Conservation (phyloP, 805 yeast genomes). For the Blastobotrys parvus region DNA sequence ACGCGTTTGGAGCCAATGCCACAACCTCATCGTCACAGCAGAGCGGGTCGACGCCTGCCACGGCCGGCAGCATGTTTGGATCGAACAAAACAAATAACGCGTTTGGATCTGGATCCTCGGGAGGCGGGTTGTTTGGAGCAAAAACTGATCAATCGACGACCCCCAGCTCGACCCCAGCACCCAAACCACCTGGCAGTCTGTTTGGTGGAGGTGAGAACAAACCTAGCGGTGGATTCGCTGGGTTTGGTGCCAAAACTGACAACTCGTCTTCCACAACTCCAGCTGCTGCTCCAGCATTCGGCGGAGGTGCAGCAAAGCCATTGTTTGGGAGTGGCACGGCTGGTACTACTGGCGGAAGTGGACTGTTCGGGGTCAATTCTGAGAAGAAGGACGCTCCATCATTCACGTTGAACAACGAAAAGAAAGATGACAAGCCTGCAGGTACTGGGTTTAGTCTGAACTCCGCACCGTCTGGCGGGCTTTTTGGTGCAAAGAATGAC, state of each 20-base stretch:
- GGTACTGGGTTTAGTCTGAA: no score
- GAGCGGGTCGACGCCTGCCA: slow-evolving; percentile 1
- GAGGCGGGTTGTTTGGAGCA: slow-evolving; percentile 8
- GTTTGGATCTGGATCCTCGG: slow-evolving; percentile 9
- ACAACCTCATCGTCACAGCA: slow-evolving; percentile 12
- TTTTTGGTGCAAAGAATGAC: slow-evolving; percentile 22
- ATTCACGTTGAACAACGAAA: no score
- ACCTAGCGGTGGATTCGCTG: slow-evolving; percentile 5
- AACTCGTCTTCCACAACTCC: slow-evolving; percentile 1
- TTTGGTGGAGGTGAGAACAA: slow-evolving; percentile 5
- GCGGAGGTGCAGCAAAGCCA: no score
- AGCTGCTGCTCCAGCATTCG: no score
- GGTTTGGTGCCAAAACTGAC: slow-evolving; percentile 9
- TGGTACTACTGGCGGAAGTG: slow-evolving; percentile 2
- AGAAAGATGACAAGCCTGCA: slow-evolving; percentile 8
- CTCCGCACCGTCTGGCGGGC: no score
- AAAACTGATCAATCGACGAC: slow-evolving; percentile 2
- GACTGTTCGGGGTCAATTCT: slow-evolving; percentile 7
- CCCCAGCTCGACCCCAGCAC: slow-evolving; percentile 6
- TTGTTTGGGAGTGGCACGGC: slow-evolving; percentile 21
- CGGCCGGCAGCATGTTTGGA: slow-evolving; percentile 14
- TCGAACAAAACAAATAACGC: slow-evolving; percentile 8
- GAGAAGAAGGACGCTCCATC: slow-evolving; percentile 12
- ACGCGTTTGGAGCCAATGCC: slow-evolving; percentile 7
- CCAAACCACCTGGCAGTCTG: slow-evolving; percentile 4